A percentile compares a stretch with the other conserved stretches of the same genome.
phyloP scores from a whole-genome alignment of 352 stramenopile genomes.

The Phytophthora cactorum region DNA sequence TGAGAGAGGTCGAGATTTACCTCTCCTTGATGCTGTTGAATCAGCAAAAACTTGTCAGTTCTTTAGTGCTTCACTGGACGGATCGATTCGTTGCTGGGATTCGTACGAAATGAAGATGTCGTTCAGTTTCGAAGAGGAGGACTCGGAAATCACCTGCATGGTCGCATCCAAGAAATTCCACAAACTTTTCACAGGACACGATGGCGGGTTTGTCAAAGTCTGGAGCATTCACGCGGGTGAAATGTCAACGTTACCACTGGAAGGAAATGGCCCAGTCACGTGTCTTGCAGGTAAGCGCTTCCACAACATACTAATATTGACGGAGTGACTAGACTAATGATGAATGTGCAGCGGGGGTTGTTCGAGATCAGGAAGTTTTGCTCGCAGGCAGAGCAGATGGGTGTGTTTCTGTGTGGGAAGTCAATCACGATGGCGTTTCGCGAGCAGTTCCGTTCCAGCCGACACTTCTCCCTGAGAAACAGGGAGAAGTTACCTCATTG shows the following conservation, averaged over 20 bases:
- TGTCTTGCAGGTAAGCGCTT: slow-evolving; percentile 52
- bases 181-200: slow-evolving; percentile 70
- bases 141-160: slow-evolving; percentile 72
- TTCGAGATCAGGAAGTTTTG: slow-evolving; percentile 69
- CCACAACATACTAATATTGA: background rate
- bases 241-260: slow-evolving; percentile 31
- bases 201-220: slow-evolving; percentile 59
- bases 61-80: slow-evolving; percentile 74
- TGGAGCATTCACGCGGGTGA: slow-evolving; percentile 74
- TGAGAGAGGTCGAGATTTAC: background rate
- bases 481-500: slow-evolving; percentile 58
- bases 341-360: slow-evolving; percentile 39
- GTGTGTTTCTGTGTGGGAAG: slow-evolving; percentile 60
- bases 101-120: slow-evolving; percentile 67
- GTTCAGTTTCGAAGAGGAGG: slow-evolving; percentile 72
- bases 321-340: slow-evolving; percentile 3
- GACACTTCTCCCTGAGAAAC: slow-evolving; percentile 33
- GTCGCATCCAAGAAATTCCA: slow-evolving; percentile 50
- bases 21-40: background rate
- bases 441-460: slow-evolving; percentile 25
- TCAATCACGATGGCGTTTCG: slow-evolving; percentile 46
- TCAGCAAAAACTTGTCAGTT: slow-evolving; percentile 45
- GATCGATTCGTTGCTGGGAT: slow-evolving; percentile 80
- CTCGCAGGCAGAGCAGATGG: slow-evolving; percentile 58
- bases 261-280: slow-evolving; percentile 47